Base-by-base conservation (phyloP, 345 rosid species). In the Garcia nutans region DNA sequence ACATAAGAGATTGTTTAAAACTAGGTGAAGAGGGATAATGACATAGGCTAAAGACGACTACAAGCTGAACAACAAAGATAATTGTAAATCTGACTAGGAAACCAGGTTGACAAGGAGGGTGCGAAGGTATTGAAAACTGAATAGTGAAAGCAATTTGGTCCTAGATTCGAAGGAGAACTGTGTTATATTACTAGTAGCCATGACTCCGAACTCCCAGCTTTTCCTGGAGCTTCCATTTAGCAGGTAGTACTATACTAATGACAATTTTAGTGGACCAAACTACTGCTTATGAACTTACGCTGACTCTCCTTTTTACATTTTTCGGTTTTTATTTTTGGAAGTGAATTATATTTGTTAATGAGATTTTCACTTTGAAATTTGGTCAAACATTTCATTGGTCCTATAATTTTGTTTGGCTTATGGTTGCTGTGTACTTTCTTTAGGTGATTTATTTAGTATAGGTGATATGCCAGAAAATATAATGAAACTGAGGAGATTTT, bases 401-500 rank as follows among this genome's bases (percentile, higher is more conserved):
- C 65, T 61, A 41, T n/a, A 23, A 50, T 68, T 28, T 12, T 15
- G 54, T 41, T 7, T 24, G 33, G 20, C 31, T 54, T 70, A 10
- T 17, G 31, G 62, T 70, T 10, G 23, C 26, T 13, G 3, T 11
- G 12, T 23, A 15, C 19, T 20, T 0, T 45, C 7, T n/a, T 67
- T 41, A 1, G 4, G 31, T 45, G 60, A 54, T 54, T 17, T 31
- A 15, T 22, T 6, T 61, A 20, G 57, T 16, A 24, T 64, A 33
- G 10, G 0, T 56, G 59, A 16, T 74, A 20, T 6, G 23, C 45
- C 55, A 15, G 15, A 22, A 13, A 63, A 13, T 73, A 47, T 12
- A 66, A 10, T 78, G 74, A 83, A 77, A 80, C 17, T 56, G 44
- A 28, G 22, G 0, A 65, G 15, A 26, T 0, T 65, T 63, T 19